A percentile compares a stretch with the other conserved stretches of the same genome.
Evolutionary conservation across 306 rosid genomes (phyloP).

Genomic region (Benincasa hispida): DNA sequence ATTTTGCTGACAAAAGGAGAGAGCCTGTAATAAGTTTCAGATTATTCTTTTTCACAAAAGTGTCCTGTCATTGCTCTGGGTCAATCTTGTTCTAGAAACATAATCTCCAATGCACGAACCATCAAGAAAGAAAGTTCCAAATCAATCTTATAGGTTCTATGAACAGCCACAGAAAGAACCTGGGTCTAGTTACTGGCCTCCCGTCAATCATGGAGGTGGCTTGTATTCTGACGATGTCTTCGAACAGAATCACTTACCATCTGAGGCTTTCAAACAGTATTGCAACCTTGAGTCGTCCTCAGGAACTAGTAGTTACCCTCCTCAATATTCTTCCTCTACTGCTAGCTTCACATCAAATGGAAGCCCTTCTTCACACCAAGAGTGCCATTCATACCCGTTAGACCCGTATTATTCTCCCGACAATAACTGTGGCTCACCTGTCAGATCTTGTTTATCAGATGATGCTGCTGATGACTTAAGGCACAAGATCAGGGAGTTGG

Average conservation of each 20-base stretch:
- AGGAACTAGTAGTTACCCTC: slow-evolving; percentile 31
- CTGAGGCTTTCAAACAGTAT: slow-evolving; percentile 24
- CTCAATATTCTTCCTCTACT: slow-evolving; percentile 54
- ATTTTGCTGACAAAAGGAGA: not conserved
- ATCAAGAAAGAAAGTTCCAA: slow-evolving; percentile 25
- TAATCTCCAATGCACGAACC: slow-evolving; percentile 33
- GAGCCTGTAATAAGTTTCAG: slow-evolving; percentile 9
- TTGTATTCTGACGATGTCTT: slow-evolving; percentile 36
- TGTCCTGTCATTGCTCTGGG: slow-evolving; percentile 11
- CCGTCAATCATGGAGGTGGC: slow-evolving; percentile 16
- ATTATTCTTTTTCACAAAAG: not conserved
- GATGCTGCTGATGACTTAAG: slow-evolving; percentile 35
- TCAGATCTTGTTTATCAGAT: slow-evolving; percentile 40
- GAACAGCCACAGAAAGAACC: slow-evolving; percentile 32
- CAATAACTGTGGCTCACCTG: slow-evolving; percentile 32
- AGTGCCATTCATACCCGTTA: slow-evolving; percentile 18
- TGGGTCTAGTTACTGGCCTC: slow-evolving; percentile 28
- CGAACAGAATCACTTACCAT: slow-evolving; percentile 29
- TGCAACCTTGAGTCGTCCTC: slow-evolving; percentile 53
- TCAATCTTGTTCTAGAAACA: not conserved
- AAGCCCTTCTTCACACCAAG: slow-evolving; percentile 49
- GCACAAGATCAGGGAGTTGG: slow-evolving; percentile 75
- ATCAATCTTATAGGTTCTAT: slow-evolving; percentile 28
- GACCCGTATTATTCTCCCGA: slow-evolving; percentile 31
- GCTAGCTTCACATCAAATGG: slow-evolving; percentile 38